Conservation (phyloP, 106 monocot genomes). For the Dendrobium huoshanense region DNA sequence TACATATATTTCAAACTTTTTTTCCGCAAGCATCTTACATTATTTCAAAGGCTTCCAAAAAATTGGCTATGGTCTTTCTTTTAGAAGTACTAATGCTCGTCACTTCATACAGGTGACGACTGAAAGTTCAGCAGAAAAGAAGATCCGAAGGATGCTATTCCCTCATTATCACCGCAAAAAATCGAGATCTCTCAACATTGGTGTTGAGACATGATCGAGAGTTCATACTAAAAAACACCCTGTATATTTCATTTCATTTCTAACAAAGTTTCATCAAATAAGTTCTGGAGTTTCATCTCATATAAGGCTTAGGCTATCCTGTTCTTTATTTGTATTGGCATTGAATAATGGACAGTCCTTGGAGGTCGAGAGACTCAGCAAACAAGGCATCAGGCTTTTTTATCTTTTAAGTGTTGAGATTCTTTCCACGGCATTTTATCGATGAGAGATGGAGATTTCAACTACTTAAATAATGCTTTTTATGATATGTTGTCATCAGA, state of each 20-base stretch:
- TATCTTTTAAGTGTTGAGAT: too few species aligned
- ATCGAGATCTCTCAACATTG: constrained; percentile 16
- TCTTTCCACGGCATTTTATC: too few species aligned
- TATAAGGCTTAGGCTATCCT: neutral
- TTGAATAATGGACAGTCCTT: neutral
- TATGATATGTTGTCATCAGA: too few species aligned
- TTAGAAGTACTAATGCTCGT: too few species aligned
- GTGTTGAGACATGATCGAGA: constrained; percentile 13
- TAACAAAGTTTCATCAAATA: neutral
- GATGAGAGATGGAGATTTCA: too few species aligned
- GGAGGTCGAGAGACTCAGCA: neutral
- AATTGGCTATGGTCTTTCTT: too few species aligned
- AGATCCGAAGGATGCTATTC: constrained; percentile 79
- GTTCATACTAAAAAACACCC: neutral
- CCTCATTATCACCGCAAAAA: constrained; percentile 54
- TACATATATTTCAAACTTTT: too few species aligned
- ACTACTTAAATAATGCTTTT: too few species aligned
- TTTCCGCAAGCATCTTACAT: too few species aligned
- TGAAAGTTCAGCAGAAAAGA: constrained; percentile 78
- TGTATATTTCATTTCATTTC: neutral
- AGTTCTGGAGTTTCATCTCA: neutral
- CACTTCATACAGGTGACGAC: constrained; percentile 32
- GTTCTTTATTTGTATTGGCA: neutral
- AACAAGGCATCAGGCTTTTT: neutral
- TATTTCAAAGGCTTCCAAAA: too few species aligned